Evolutionary conservation across 805 yeast genomes (phyloP).

Genomic region (Saccharomycopsis capsularis): DNA sequence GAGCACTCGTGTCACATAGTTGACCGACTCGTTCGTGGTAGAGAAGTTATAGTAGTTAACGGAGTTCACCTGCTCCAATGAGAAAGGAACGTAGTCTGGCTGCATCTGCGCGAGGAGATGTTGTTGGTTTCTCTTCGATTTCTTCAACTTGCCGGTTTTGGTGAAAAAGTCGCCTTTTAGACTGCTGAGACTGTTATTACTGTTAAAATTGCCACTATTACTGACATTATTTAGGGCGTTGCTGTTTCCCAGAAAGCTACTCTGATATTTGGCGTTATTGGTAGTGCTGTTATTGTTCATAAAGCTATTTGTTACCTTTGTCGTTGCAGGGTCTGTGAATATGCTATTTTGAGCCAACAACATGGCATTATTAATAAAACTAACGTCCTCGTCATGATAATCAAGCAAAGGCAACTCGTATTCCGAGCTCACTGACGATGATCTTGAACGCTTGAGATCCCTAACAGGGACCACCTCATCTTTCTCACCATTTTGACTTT

Average conservation of each 20-base stretch:
- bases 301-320: too few species aligned
- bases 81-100: not conserved
- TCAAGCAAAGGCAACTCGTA: constrained; percentile 6
- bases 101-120: not conserved
- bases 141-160: constrained; percentile 2
- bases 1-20: not conserved
- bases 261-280: too few species aligned
- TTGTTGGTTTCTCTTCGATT: constrained; percentile 4
- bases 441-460: constrained; percentile 10
- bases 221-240: not conserved
- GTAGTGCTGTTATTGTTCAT: too few species aligned
- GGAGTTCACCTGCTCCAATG: constrained; percentile 1
- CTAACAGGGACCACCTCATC: too few species aligned
- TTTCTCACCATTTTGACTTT: too few species aligned
- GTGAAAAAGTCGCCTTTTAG: too few species aligned
- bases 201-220: not conserved
- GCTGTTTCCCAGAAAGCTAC: not conserved
- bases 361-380: too few species aligned
- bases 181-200: not conserved
- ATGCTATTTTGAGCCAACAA: not conserved
- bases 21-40: constrained; percentile 9
- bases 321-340: not conserved
- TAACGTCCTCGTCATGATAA: not conserved
- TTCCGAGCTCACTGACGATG: constrained; percentile 9
- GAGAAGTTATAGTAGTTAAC: constrained; percentile 4